phyloP scores from a whole-genome alignment of 495 filamentous ascomycete genomes.

The Cercophora newfieldiana region DNA sequence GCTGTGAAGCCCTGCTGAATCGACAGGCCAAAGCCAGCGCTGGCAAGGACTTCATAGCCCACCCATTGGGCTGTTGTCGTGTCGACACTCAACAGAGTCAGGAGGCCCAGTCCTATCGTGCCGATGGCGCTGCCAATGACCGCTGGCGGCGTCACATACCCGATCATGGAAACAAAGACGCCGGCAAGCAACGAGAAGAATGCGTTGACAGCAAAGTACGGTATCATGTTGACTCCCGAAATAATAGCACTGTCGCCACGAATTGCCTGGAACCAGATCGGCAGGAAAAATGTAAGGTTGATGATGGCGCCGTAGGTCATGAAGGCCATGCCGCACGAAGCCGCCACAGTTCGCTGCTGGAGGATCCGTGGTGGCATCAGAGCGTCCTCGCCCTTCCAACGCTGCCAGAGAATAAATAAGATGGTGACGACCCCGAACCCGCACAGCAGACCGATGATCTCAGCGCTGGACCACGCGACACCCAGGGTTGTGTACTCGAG shows the following conservation, averaged over 20 bases:
- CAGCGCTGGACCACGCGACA: constrained; percentile 43
- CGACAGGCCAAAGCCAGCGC: constrained; percentile 61
- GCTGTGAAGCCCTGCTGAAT: constrained; percentile 61
- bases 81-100: constrained; percentile 58
- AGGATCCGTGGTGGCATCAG: constrained; percentile 34
- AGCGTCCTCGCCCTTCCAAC: constrained; percentile 33
- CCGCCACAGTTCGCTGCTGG: constrained; percentile 63
- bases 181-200: constrained; percentile 57
- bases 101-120: constrained; percentile 60
- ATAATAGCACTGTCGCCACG: constrained; percentile 60
- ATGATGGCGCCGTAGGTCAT: constrained; percentile 38
- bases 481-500: constrained; percentile 50
- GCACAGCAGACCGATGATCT: constrained; percentile 36
- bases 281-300: constrained; percentile 59
- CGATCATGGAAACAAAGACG: constrained; percentile 23
- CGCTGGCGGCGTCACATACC: constrained; percentile 54
- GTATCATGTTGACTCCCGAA: constrained; percentile 69
- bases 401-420: constrained; percentile 24
- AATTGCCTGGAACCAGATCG: constrained; percentile 72
- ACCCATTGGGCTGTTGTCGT: constrained; percentile 60
- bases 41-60: constrained; percentile 57
- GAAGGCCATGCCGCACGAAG: constrained; percentile 45
- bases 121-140: constrained; percentile 53
- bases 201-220: constrained; percentile 62
- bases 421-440: constrained; percentile 41